A percentile compares a stretch with the other conserved stretches of the same genome.
phyloP scores from a whole-genome alignment of 2,329 filamentous ascomycete genomes.

The Passalora sequoiae region DNA sequence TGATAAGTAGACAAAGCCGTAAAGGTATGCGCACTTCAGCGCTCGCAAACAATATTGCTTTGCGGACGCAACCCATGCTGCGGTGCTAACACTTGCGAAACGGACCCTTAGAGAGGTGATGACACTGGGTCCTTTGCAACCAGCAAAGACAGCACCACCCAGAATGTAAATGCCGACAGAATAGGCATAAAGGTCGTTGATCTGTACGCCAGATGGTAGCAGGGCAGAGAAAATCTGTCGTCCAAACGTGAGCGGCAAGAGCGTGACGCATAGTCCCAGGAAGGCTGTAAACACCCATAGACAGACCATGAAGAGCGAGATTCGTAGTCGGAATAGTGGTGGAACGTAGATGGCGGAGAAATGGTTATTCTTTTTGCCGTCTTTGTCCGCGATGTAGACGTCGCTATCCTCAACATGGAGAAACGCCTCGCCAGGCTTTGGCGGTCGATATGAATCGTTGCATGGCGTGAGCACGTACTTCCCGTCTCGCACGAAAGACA shows the following conservation, averaged over 20 bases:
- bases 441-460: conserved; percentile 90
- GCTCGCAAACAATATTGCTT: conserved; percentile 32
- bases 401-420: conserved; percentile 64
- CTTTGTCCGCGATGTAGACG: conserved; percentile 31
- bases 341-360: conserved; percentile 64
- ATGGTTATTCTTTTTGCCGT: conserved; percentile 40
- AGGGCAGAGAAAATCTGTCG: conserved; percentile 69
- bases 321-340: conserved; percentile 72
- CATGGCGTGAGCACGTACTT: conserved; percentile 87
- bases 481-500: conserved; percentile 63
- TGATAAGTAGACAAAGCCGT: conserved; percentile 68
- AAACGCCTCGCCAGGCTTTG: conserved; percentile 77
- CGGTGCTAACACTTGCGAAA: conserved; percentile 18
- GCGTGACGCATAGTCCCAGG: conserved; percentile 78
- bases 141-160: conserved; percentile 60
- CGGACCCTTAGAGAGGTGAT: conserved; percentile 15
- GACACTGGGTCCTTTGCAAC: conserved; percentile 19
- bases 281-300: conserved; percentile 92
- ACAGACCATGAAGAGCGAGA: conserved; percentile 78
- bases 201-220: conserved; percentile 64
- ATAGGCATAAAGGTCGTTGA: conserved; percentile 96
- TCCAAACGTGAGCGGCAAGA: conserved; percentile 80
- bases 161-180: conserved; percentile 82
- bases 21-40: conserved; percentile 65
- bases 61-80: conserved; percentile 22